Conservation (phyloP, 345 rosid species). For the Dipteronia dyeriana region DNA sequence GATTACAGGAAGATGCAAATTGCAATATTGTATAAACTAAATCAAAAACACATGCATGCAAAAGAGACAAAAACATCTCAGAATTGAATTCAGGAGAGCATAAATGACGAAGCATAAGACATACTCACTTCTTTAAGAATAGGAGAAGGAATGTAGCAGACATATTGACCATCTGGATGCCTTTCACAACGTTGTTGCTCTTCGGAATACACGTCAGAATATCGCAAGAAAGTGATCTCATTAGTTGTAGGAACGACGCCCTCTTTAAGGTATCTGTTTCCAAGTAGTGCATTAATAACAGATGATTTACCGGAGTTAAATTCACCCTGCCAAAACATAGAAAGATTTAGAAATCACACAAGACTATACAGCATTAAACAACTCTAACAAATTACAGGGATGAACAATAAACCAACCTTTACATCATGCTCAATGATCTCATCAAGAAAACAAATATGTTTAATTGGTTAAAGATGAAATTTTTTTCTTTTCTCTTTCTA, state of each 20-base stretch:
- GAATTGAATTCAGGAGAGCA: conserved; percentile 1
- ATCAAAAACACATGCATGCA: background rate
- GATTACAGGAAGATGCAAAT: background rate
- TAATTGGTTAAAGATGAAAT: background rate
- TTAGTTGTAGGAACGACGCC: conserved; percentile 97
- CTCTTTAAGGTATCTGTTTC: conserved; percentile 82
- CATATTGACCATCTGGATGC: conserved; percentile 90
- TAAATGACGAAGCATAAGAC: conserved; percentile 16
- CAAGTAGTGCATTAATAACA: conserved; percentile 93
- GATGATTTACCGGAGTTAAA: conserved; percentile 95
- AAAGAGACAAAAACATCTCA: conserved; percentile 1
- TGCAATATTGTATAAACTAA: background rate
- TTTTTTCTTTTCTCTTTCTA: background rate
- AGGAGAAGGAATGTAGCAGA: conserved; percentile 87
- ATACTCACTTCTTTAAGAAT: conserved; percentile 84
- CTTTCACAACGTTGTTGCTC: conserved; percentile 78
- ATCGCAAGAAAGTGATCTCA: conserved; percentile 83
- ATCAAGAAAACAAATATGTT: background rate
- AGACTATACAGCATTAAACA: conserved; percentile 9
- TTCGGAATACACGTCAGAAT: conserved; percentile 58
- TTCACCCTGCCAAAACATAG: conserved; percentile 67
- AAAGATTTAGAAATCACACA: conserved; percentile 17
- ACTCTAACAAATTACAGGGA: conserved; percentile 14
- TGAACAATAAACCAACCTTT: conserved; percentile 6
- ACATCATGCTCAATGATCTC: background rate